Evolutionary conservation across 2,329 filamentous ascomycete genomes (phyloP), one percentile per base, ranked within the genome.

Genomic region (Xylariaceae sp.): DNA sequence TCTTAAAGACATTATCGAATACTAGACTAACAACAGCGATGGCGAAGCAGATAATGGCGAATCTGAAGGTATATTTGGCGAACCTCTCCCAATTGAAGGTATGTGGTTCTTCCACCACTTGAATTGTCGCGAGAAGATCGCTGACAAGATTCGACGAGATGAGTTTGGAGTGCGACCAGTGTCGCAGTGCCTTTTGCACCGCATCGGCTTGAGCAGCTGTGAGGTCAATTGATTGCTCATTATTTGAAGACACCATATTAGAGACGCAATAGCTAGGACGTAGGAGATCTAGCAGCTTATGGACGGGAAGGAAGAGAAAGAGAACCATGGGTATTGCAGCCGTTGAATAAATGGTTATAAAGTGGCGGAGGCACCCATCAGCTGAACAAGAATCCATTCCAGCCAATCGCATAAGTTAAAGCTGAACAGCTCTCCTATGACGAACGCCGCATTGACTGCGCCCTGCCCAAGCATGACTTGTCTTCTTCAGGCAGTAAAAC

Each of bases 51-150:
- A 60, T 20, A 32, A 57, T 15, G 6, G 53, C 50, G 5, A 62
- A 41, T 27, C 53, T 43, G 15, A 55, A 57, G n/a, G 58, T 36
- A 20, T 57, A 59, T 37, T 60, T 60, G n/a, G 60, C 41, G 16
- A 55, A 55, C 21, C 30, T 39, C 6, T 53, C 47, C 55, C 60
- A 62, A 13, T 54, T n/a, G 24, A 57, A 60, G 1, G 16, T 21
- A 8, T 52, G 20, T 4, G 49, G 20, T 40, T 54, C 43, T 15
- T 54, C 39, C 10, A 57, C 36, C 4, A 59, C 29, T 40, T 51
- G 43, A 27, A 62, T 27, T 15, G 53, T 54, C 3, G 18, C 36
- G 10, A 54, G 50, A 11, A 60, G 48, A 26, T 51, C 37, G n/a
- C 35, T 16, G 24, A 42, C 27, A 32, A 59, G 37, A 9, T 39